Conservation (phyloP, 805 yeast genomes). For the Maudiozyma bulderi region DNA sequence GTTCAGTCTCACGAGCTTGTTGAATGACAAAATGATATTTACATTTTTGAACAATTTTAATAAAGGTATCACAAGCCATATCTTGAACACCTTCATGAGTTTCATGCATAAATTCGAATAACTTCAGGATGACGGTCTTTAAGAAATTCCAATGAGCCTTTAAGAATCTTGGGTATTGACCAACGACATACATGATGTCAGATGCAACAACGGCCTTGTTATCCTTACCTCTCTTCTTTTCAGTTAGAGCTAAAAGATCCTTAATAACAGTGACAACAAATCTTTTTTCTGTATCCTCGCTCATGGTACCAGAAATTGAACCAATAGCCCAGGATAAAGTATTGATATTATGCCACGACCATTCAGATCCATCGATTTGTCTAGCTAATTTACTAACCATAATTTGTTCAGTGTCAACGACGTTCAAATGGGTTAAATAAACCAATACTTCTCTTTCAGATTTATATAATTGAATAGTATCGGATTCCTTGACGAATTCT, state of each 20-base stretch:
- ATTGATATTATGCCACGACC: slow-evolving; percentile 98
- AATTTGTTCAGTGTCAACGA: slow-evolving; percentile 84
- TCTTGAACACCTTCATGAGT: slow-evolving; percentile 99
- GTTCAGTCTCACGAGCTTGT: slow-evolving; percentile 78
- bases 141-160: slow-evolving; percentile 97
- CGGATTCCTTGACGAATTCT: slow-evolving; percentile 93
- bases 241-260: slow-evolving; percentile 84
- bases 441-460: slow-evolving; percentile 93
- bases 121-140: slow-evolving; percentile 88
- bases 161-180: slow-evolving; percentile 94
- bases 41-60: slow-evolving; percentile 90
- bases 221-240: slow-evolving; percentile 93
- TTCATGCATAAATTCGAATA: slow-evolving; percentile 98
- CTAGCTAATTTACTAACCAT: slow-evolving; percentile 86
- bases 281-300: slow-evolving; percentile 92
- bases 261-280: slow-evolving; percentile 89
- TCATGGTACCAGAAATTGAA: slow-evolving; percentile 97
- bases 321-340: slow-evolving; percentile 99
- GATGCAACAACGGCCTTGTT: slow-evolving; percentile 99
- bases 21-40: slow-evolving; percentile 87
- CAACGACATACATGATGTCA: slow-evolving; percentile 98
- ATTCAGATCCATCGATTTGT: slow-evolving; percentile 92
- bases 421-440: slow-evolving; percentile 90
- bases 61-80: slow-evolving; percentile 99
- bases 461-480: slow-evolving; percentile 90